Base-by-base conservation (phyloP, 768 basidiomycete genomes). In the Phaffia tasmanica region DNA sequence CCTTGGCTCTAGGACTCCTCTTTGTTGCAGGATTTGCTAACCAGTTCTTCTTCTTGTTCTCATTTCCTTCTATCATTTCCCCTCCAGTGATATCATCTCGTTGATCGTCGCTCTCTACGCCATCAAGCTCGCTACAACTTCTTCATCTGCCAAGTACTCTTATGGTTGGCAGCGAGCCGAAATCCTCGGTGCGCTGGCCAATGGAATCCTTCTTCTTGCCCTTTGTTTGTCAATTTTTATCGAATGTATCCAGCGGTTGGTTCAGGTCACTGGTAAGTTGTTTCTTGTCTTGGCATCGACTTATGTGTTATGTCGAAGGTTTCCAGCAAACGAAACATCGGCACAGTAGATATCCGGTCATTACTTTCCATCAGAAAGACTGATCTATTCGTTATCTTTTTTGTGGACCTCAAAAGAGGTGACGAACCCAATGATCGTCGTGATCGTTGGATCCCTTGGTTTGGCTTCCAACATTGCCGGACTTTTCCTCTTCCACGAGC, bases 141-240 rank as follows among this genome's bases (percentile, higher is more conserved):
- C 73, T 35, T 76, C 76, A 0, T 85, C 59, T 2, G 62, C 71
- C n/a, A 71, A 70, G n/a, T 95, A 95, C 77, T 91, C 94, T 32
- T 98, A 98, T 75, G 94, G 93, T n/a, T 98, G 93, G 94, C 93
- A 98, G 77, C 82, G 95, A 69, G 95, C 95, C 21, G 93, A 95
- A 74, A 93, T 95, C 69, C 82, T 97, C 8, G 93, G 64, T 25
- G 95, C 95, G 0, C 81, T 98, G 55, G 79, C 98, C 71, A 99
- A 99, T 73, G 95, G 95, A 61, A 91, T 98, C 64, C 98, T 98
- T 79, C 83, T 99, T 7, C 82, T 97, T 53, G 95, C 95, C 0
- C 83, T 98, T 0, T 99, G 95, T 78, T 92, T 98, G 77, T 91
- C 92, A 6, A 97, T 99, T 70, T 85, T 83, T 56, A 79, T 98